Percentiles rank a stretch among this genome's conserved stretches.
Evolutionary conservation across 1,284 basidiomycete species (phyloP).

Genomic region (Trametes polyzona): DNA sequence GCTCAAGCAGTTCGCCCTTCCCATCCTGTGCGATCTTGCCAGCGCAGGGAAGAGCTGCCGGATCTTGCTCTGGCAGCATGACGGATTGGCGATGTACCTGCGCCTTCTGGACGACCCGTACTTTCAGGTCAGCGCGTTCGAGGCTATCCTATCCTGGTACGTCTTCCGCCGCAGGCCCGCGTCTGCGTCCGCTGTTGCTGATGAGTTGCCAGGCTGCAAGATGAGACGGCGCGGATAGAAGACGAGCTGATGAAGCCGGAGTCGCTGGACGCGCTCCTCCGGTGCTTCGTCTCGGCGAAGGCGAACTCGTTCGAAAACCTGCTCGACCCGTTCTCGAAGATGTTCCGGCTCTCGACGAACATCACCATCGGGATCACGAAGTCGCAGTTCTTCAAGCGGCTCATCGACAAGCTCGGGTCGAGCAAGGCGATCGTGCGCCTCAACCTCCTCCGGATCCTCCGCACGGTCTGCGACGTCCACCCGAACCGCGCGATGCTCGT

Average conservation of each 20-base stretch:
- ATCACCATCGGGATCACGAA: slow-evolving; percentile 82
- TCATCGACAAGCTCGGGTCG: slow-evolving; percentile 84
- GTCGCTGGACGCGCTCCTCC: slow-evolving; percentile 75
- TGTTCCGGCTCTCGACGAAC: slow-evolving; percentile 79
- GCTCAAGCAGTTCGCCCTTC: slow-evolving; percentile 94
- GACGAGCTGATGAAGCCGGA: slow-evolving; percentile 78
- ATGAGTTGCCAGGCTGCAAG: slow-evolving; percentile 72
- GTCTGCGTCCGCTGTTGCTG: slow-evolving; percentile 1
- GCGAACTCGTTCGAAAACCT: slow-evolving; percentile 95
- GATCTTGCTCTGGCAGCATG: slow-evolving; percentile 86
- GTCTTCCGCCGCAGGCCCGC: slow-evolving; percentile 26
- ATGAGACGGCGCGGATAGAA: slow-evolving; percentile 93
- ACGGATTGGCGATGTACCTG: slow-evolving; percentile 83
- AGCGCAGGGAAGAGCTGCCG: slow-evolving; percentile 92
- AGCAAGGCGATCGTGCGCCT: slow-evolving; percentile 89
- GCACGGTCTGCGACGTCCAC: slow-evolving; percentile 86
- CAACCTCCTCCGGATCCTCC: slow-evolving; percentile 86
- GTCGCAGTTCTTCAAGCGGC: slow-evolving; percentile 83
- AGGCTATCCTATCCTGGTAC: slow-evolving; percentile 89
- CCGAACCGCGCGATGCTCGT: slow-evolving; percentile 85
- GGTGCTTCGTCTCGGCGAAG: slow-evolving; percentile 87
- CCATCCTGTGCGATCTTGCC: slow-evolving; percentile 94
- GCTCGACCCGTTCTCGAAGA: slow-evolving; percentile 90
- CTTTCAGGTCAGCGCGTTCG: slow-evolving; percentile 93
- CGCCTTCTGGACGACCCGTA: slow-evolving; percentile 89